A percentile compares a stretch with the other conserved stretches of the same genome.
These are phyloP conservation scores for Ophiostoma montium DNA, from an alignment of 2,329 filamentous ascomycete genomes.

Conservation along the genomic window DNA sequence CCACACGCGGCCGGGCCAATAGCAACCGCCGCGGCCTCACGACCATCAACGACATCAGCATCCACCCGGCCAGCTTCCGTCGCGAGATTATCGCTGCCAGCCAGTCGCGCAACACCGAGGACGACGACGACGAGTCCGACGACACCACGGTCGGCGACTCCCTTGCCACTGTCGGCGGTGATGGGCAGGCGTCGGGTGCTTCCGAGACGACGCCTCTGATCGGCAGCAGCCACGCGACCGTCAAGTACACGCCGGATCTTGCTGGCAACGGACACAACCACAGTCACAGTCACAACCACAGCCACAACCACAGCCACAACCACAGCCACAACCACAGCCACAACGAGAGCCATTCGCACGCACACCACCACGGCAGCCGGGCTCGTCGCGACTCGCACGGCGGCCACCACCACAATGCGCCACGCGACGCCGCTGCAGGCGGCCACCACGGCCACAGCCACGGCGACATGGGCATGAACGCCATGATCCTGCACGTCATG, in stretches of 20 bases:
- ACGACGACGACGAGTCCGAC: conserved; percentile 31
- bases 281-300: conserved; percentile 14
- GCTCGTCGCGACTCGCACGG: conserved; percentile 44
- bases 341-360: conserved; percentile 16
- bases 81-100: conserved; percentile 65
- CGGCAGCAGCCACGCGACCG: conserved; percentile 11
- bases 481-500: conserved; percentile 61
- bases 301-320: conserved; percentile 18
- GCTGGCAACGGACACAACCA: conserved; percentile 14
- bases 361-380: conserved; percentile 12
- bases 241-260: conserved; percentile 3
- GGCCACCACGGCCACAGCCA: conserved; percentile 58
- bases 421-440: conserved; percentile 59
- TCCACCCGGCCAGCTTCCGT: conserved; percentile 80
- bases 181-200: conserved; percentile 16
- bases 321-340: conserved; percentile 17
- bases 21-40: conserved; percentile 41
- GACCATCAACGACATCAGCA: conserved; percentile 60
- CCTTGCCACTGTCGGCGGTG: not conserved
- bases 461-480: conserved; percentile 89
- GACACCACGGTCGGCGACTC: conserved; percentile 25
- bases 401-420: conserved; percentile 63
- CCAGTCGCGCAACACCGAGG: conserved; percentile 41
- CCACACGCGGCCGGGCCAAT: conserved; percentile 25
- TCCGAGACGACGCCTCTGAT: conserved; percentile 29